Conservation (phyloP, 306 rosid species). For the Malus sieversii region DNA sequence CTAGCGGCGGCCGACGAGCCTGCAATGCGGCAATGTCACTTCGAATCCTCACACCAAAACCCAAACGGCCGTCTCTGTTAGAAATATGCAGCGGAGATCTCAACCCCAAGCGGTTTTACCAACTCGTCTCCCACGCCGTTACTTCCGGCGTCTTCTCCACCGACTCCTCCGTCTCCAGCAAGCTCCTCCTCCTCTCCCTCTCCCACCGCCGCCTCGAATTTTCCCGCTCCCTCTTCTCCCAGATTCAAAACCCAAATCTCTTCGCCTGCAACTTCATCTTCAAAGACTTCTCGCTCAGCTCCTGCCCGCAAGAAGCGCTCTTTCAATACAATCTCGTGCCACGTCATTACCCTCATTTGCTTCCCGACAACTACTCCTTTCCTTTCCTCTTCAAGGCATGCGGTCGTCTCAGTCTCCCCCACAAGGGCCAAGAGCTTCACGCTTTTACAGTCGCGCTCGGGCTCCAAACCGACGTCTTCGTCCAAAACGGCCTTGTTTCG, state of each 20-base stretch:
- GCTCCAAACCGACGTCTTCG: slow-evolving; percentile 2
- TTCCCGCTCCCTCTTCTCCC: slow-evolving; percentile 11
- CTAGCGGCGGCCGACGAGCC: not conserved
- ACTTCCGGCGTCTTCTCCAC: slow-evolving; percentile 4
- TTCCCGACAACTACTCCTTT: slow-evolving; percentile 13
- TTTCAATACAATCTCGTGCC: slow-evolving; percentile 10
- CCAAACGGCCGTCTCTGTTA: not conserved
- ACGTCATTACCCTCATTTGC: not conserved
- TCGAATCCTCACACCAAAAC: not conserved
- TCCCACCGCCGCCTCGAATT: not conserved
- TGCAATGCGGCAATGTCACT: not conserved
- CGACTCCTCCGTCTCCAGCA: slow-evolving; percentile 2
- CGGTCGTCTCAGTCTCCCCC: not conserved
- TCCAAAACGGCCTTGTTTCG: slow-evolving; percentile 5
- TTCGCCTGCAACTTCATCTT: slow-evolving; percentile 26
- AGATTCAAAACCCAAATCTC: slow-evolving; percentile 13
- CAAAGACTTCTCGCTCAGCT: slow-evolving; percentile 7
- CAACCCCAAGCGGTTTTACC: not conserved
- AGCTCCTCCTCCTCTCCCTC: slow-evolving; percentile 8
- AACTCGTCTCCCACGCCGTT: slow-evolving; percentile 2
- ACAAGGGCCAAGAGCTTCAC: slow-evolving; percentile 20
- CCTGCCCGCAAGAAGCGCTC: not conserved
- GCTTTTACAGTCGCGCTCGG: not conserved
- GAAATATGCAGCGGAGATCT: not conserved
- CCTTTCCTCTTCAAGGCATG: slow-evolving; percentile 13